These are phyloP conservation scores for Mortierella hygrophila DNA, from an alignment of 192 early-diverging fungal species.

Conservation along the genomic window DNA sequence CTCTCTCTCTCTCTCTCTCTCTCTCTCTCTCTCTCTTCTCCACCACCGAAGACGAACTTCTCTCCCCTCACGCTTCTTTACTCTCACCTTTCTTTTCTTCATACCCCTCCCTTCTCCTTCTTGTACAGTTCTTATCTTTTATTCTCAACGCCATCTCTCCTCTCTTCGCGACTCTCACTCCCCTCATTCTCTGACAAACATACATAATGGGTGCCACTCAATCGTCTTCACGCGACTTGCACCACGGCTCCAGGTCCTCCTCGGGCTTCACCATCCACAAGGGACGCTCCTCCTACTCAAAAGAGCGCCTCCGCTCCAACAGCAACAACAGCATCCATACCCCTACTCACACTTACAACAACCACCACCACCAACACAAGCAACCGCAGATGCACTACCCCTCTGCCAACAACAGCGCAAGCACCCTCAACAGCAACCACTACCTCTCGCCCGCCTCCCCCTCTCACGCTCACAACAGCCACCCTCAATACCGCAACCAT, in stretches of 20 bases:
- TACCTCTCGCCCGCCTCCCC: constrained; percentile 6
- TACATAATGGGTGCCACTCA: constrained; percentile 35
- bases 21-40: neutral
- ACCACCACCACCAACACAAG: constrained; percentile 6
- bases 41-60: neutral
- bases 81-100: neutral
- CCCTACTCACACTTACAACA: neutral
- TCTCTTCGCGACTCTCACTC: too few species aligned
- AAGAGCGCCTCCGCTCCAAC: constrained; percentile 21
- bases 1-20: neutral
- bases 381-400: constrained; percentile 10
- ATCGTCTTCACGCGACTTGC: constrained; percentile 32
- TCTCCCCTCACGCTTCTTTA: neutral
- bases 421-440: neutral
- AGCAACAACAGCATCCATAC: neutral
- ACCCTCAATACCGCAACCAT: constrained; percentile 29
- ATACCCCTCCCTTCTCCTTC: neutral
- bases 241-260: neutral
- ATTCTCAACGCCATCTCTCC: neutral
- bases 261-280: constrained; percentile 11
- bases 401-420: constrained; percentile 21
- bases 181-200: neutral
- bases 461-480: neutral
- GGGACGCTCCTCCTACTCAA: constrained; percentile 22
- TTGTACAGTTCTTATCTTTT: neutral